Conservation (phyloP, 2,329 filamentous ascomycete genomes). For the Colletotrichum musae region DNA sequence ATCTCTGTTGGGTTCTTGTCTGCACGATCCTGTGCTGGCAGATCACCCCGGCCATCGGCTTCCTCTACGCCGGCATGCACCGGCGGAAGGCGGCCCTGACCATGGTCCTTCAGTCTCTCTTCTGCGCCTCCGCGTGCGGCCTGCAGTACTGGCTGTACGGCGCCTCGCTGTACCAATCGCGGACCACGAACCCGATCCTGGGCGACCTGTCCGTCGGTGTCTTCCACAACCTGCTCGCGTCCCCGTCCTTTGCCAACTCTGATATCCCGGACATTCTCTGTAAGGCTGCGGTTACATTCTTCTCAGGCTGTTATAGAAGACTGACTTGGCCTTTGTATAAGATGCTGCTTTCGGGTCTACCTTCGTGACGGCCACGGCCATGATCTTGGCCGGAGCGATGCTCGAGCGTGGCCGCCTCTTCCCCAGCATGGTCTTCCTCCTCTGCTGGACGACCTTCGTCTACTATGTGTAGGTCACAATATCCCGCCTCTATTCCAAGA, state of each 20-base stretch:
- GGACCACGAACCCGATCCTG: conserved; percentile 52
- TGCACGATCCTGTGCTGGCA: conserved; percentile 55
- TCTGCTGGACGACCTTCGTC: conserved; percentile 76
- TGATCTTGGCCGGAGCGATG: conserved; percentile 57
- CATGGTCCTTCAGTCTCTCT: conserved; percentile 63
- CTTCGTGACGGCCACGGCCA: conserved; percentile 55
- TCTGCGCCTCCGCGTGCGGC: conserved; percentile 60
- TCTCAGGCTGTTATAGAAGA: no score
- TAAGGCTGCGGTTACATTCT: no score
- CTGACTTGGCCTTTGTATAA: neutral
- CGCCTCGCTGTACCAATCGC: conserved; percentile 58
- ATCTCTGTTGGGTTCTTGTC: conserved; percentile 59
- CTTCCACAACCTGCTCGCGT: conserved; percentile 54
- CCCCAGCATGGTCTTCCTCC: conserved; percentile 72
- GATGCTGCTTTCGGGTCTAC: conserved; percentile 55
- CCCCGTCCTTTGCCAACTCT: conserved; percentile 53
- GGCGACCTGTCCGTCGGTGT: conserved; percentile 54
- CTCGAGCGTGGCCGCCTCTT: conserved; percentile 53
- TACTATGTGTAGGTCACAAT: conserved; percentile 70
- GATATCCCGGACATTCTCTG: conserved; percentile 55
- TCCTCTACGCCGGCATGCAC: conserved; percentile 56
- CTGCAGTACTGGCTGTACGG: conserved; percentile 65
- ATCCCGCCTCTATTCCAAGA: no score
- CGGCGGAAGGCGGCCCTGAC: conserved; percentile 57
- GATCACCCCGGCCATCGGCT: conserved; percentile 57